These are phyloP conservation scores for Cyphellophora europaea DNA, from an alignment of 2,329 filamentous ascomycete species.

Conservation along the genomic window DNA sequence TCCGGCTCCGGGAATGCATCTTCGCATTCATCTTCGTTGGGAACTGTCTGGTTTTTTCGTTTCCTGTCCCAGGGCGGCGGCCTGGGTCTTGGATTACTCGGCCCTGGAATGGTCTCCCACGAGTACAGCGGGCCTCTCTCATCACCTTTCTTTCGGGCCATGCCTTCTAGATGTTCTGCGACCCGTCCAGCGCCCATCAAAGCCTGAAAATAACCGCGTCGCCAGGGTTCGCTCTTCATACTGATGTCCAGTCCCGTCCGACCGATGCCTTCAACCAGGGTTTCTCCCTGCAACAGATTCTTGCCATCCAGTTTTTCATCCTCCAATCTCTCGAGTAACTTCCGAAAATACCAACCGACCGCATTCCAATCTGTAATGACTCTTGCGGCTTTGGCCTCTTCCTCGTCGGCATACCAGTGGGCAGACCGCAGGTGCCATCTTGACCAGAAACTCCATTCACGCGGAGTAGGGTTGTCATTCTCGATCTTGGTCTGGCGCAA, in stretches of 20 bases:
- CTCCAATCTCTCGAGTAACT: conserved; percentile 59
- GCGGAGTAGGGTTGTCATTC: conserved; percentile 66
- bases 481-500: conserved; percentile 68
- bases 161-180: conserved; percentile 65
- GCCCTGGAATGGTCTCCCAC: conserved; percentile 64
- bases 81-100: conserved; percentile 71
- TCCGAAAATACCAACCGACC: conserved; percentile 51
- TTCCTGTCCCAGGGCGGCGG: conserved; percentile 58
- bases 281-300: conserved; percentile 47
- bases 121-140: conserved; percentile 46
- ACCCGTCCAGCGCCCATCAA: conserved; percentile 2
- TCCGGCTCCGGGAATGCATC: conserved; percentile 62
- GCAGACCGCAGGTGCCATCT: conserved; percentile 60
- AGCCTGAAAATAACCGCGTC: conserved; percentile 39
- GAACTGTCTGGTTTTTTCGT: conserved; percentile 34
- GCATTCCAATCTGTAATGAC: conserved; percentile 59
- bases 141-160: conserved; percentile 56
- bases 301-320: conserved; percentile 59
- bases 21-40: conserved; percentile 67
- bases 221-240: conserved; percentile 72
- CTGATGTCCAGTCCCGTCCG: conserved; percentile 56
- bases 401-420: conserved; percentile 43
- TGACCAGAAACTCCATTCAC: conserved; percentile 68
- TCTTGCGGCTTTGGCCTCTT: conserved; percentile 42
- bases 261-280: conserved; percentile 46